Conservation (phyloP, 192 early-diverging fungal genomes). For the Podila clonocystis region DNA sequence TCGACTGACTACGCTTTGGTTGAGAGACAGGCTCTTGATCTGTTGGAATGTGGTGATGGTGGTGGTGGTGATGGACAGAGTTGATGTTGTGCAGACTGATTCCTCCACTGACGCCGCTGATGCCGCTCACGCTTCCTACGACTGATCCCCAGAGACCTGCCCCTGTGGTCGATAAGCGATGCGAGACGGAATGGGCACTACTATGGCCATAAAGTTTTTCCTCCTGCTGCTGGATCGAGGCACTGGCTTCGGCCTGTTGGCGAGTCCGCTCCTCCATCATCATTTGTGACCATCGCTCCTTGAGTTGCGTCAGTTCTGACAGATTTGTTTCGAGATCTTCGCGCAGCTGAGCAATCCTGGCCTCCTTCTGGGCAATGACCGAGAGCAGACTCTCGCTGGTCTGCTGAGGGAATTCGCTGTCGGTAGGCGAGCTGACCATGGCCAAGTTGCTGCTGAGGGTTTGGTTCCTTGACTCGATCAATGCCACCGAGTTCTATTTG, state of each 20-base stretch:
- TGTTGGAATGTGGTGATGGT: conserved; percentile 9
- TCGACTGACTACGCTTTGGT: background rate
- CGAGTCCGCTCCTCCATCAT: conserved; percentile 45
- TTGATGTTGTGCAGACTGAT: conserved; percentile 43
- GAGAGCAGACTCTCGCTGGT: conserved; percentile 40
- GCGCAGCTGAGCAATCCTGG: conserved; percentile 40
- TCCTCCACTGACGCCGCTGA: conserved; percentile 45
- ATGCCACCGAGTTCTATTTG: conserved; percentile 27
- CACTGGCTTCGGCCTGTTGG: conserved; percentile 40
- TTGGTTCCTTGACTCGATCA: conserved; percentile 42
- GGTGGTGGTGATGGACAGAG: conserved; percentile 14
- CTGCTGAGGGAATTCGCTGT: conserved; percentile 43
- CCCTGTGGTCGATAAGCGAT: conserved; percentile 42
- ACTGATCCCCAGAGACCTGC: conserved; percentile 45
- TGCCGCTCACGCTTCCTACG: conserved; percentile 45
- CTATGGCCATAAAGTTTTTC: conserved; percentile 20
- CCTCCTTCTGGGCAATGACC: conserved; percentile 48
- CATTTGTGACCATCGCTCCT: conserved; percentile 52
- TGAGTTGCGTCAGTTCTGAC: conserved; percentile 38
- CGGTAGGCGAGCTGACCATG: conserved; percentile 45
- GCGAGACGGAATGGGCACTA: conserved; percentile 30
- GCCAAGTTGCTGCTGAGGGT: conserved; percentile 47
- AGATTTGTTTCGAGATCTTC: conserved; percentile 42
- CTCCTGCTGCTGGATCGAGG: conserved; percentile 42
- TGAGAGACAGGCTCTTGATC: background rate